These are phyloP conservation scores for Phytophthora tentaculata DNA, from an alignment of 352 stramenopile species.

Conservation along the genomic window DNA sequence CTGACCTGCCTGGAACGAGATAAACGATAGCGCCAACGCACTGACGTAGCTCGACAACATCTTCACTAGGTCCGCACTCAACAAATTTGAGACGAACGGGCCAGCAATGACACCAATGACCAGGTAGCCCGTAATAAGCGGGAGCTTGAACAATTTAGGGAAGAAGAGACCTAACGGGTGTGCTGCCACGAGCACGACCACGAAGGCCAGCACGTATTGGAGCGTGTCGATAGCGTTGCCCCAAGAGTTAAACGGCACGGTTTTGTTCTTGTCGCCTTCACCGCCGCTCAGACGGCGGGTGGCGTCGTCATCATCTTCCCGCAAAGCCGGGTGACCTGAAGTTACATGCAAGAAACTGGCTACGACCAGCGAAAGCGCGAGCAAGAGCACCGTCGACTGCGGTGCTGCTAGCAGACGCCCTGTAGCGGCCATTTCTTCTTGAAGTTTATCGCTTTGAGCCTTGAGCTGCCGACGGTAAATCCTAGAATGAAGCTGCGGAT, in stretches of 20 bases:
- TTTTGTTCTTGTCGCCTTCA: conserved; percentile 34
- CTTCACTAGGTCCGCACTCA: conserved; percentile 39
- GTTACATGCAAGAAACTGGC: conserved; percentile 18
- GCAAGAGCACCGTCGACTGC: conserved; percentile 15
- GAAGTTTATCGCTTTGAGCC: conserved; percentile 14
- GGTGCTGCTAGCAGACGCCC: conserved; percentile 12
- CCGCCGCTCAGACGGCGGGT: conserved; percentile 25
- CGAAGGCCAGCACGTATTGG: conserved; percentile 47
- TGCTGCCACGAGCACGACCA: conserved; percentile 60
- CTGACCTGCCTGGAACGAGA: conserved; percentile 74
- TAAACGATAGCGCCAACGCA: conserved; percentile 69
- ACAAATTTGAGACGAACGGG: conserved; percentile 58
- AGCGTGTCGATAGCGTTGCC: conserved; percentile 51
- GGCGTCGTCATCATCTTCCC: conserved; percentile 21
- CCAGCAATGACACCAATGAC: conserved; percentile 61
- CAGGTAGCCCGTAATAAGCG: conserved; percentile 74
- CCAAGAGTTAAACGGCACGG: conserved; percentile 53
- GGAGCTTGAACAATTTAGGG: conserved; percentile 57
- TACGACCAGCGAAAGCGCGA: conserved; percentile 24
- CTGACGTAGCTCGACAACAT: conserved; percentile 60
- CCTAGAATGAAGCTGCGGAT: conserved; percentile 21
- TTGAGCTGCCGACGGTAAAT: conserved; percentile 25
- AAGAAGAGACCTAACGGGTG: conserved; percentile 69
- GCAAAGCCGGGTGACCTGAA: conserved; percentile 19
- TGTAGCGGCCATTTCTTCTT: conserved; percentile 22